Evolutionary conservation across 768 basidiomycete genomes (phyloP).

Genomic region (Suillus sp.): DNA sequence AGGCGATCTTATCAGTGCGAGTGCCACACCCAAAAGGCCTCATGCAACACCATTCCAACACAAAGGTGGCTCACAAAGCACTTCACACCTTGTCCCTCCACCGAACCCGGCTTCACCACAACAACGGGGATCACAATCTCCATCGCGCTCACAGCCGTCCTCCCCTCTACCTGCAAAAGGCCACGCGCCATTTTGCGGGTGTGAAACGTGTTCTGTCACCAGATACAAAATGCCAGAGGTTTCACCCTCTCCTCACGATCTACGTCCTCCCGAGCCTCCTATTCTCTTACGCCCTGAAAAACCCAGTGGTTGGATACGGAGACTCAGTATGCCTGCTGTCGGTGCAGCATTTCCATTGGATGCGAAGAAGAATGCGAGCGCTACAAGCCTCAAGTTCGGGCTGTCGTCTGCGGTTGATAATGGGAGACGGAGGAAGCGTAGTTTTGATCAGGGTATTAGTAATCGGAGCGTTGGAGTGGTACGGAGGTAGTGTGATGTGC

Average conservation of each 20-base stretch:
- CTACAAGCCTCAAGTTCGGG: conserved; percentile 38
- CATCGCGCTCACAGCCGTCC: conserved; percentile 29
- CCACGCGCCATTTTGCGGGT: conserved; percentile 69
- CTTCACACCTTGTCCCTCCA: conserved; percentile 29
- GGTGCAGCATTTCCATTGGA: conserved; percentile 63
- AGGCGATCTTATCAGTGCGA: conserved; percentile 23
- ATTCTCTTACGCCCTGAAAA: conserved; percentile 54
- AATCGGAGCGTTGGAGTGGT: conserved; percentile 58
- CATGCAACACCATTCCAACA: conserved; percentile 26
- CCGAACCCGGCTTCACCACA: conserved; percentile 15
- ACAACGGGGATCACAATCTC: conserved; percentile 31
- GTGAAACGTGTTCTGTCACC: conserved; percentile 59
- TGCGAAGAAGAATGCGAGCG: conserved; percentile 53
- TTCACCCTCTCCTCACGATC: conserved; percentile 33
- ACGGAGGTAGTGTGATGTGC: conserved; percentile 37
- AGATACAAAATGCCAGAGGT: conserved; percentile 48
- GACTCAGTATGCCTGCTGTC: conserved; percentile 75
- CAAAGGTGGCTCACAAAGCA: conserved; percentile 34
- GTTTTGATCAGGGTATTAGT: conserved; percentile 38
- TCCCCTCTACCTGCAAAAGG: conserved; percentile 31
- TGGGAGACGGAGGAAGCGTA: conserved; percentile 43
- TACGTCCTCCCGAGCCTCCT: conserved; percentile 46
- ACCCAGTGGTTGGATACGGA: conserved; percentile 72
- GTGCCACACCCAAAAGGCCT: conserved; percentile 34
- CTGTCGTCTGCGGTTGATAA: conserved; percentile 46